Base-by-base conservation (phyloP, 495 filamentous ascomycete species). In the Neurospora sp. region DNA sequence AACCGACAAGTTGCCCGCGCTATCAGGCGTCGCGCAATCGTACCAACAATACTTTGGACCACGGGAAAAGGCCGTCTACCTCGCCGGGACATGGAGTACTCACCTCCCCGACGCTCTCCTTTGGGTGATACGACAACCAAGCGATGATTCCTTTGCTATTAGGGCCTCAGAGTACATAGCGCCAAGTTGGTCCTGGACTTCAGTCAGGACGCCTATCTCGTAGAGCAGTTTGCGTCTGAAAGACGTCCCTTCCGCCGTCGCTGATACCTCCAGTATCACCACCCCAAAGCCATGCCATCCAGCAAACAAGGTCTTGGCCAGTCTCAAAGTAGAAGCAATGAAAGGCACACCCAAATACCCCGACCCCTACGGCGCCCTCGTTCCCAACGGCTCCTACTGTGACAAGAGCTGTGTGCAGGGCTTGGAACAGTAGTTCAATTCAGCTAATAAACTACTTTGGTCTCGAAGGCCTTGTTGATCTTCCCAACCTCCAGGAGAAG, bases 111-210 rank as follows among this genome's bases (percentile, higher is more conserved):
- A 71, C 12, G 73, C 73, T 0, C 68, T 76, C 27, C 42, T 74
- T 0, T 76, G 73, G 75, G n/a, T 53, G 27, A 69, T 40, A n/a
- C 40, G 31, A 7, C 70, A 27, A 76, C 40, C 37, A 39, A 74
- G 61, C 45, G 9, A 5, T 61, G 71, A 18, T 7, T 68, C 7
- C 59, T 69, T 10, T 4, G 68, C 3, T 18, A 18, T 39, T 27
- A 42, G 18, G 45, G 73, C 31, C 0, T 59, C 42, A 7, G 3
- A 2, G 42, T n/a, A 44, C 7, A 44, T 44, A n/a, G 42, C 42
- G 5, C 72, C 74, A 2, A 69, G 53, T 3, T 75, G 74, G 74
- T 74, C 72, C 6, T 75, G 74, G 74, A 74, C 73, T 44, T 40
- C 72, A 44, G 42, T 44, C 0, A 18, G 42, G 42, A 44, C 42